Evolutionary conservation across 768 basidiomycete species (phyloP).

Genomic region (Peribolospora baueri): DNA sequence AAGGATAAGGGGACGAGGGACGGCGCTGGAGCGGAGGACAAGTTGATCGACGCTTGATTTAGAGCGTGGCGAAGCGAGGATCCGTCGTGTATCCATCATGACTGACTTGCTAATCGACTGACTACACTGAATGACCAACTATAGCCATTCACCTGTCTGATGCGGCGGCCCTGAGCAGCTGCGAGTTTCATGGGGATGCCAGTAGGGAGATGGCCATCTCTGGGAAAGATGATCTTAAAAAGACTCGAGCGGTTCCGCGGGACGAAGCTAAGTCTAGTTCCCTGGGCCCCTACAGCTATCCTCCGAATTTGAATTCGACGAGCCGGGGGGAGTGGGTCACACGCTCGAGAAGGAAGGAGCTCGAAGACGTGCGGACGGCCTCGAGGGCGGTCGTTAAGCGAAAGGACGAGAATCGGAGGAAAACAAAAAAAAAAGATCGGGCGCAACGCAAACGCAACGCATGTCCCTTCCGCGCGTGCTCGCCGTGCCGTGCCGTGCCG

Average conservation of each 20-base stretch:
- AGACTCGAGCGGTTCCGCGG: conserved; percentile 5
- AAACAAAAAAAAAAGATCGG: no score
- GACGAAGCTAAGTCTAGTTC: not conserved
- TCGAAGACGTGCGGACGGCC: not conserved
- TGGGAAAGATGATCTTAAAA: not conserved
- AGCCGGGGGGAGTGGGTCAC: not conserved
- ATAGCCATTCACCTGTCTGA: not conserved
- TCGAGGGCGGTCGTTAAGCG: not conserved
- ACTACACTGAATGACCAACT: no score
- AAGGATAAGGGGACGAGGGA: not conserved
- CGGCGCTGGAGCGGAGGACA: not conserved
- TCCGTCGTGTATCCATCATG: no score
- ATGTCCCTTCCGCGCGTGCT: no score
- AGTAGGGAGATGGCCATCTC: not conserved
- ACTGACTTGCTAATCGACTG: no score
- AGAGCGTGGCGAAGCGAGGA: no score
- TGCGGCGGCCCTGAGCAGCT: not conserved
- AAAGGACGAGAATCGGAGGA: no score
- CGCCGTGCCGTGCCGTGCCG: no score
- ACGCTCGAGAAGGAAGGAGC: conserved; percentile 1
- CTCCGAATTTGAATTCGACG: not conserved
- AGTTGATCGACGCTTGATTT: not conserved
- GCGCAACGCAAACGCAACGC: no score
- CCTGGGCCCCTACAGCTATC: not conserved
- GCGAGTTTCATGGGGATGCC: not conserved